These are phyloP conservation scores for Circinella umbellata DNA, from an alignment of 371 early-diverging fungal genomes.

Conservation along the genomic window DNA sequence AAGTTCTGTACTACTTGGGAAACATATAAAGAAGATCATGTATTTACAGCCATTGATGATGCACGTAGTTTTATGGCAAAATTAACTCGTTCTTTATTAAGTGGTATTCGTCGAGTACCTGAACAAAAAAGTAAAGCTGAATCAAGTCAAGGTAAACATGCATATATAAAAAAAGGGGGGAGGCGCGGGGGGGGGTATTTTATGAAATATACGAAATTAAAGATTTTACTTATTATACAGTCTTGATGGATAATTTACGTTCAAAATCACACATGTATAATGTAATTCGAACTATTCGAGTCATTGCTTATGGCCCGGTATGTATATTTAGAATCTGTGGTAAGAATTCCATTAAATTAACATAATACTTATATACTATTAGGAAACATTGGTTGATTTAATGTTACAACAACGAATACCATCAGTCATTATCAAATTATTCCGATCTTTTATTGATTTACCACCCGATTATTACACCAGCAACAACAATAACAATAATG, in stretches of 20 bases:
- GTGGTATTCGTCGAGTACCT: slow-evolving; percentile 46
- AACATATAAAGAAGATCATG: slow-evolving; percentile 22
- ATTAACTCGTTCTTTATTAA: slow-evolving; percentile 45
- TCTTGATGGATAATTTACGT: slow-evolving; percentile 47
- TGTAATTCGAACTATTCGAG: slow-evolving; percentile 38
- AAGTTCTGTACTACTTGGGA: slow-evolving; percentile 36
- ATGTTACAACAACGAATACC: slow-evolving; percentile 56
- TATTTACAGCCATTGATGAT: slow-evolving; percentile 32
- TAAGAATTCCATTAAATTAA: background rate
- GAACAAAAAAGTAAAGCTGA: slow-evolving; percentile 40
- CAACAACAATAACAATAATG: background rate
- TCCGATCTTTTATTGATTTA: slow-evolving; percentile 52
- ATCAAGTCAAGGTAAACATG: slow-evolving; percentile 50
- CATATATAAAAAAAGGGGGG: too few species aligned
- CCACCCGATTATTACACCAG: slow-evolving; percentile 25
- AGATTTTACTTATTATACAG: slow-evolving; percentile 15
- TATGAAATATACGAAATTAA: too few species aligned
- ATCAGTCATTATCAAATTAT: slow-evolving; percentile 48
- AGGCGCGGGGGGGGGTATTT: too few species aligned
- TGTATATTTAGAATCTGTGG: slow-evolving; percentile 11
- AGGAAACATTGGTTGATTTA: slow-evolving; percentile 37
- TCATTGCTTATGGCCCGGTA: slow-evolving; percentile 51
- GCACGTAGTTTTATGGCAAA: slow-evolving; percentile 40
- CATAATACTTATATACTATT: background rate
- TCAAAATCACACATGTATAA: slow-evolving; percentile 48